Base-by-base conservation (phyloP, 805 yeast genomes). In the Suhomyces tanzawaensis region DNA sequence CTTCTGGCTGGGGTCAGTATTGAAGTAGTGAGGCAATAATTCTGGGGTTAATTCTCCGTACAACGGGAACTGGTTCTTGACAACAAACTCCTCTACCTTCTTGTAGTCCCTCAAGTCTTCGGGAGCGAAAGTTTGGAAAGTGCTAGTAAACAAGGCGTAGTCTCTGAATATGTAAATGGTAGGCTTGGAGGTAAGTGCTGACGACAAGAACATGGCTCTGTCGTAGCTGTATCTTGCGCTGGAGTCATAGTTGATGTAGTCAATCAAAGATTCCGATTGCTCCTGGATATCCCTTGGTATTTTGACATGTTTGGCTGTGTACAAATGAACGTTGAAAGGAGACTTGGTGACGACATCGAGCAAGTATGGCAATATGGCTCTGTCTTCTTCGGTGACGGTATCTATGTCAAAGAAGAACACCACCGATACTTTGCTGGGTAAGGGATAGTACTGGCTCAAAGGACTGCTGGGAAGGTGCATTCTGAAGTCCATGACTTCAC, bases 111-210 rank as follows among this genome's bases (percentile, higher is more conserved):
- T 70, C 39, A 75, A 71, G 47, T 83, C 86, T 34, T 77, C 77
- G 5, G 87, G 75, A 0, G 81, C 79, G 58, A 76, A 79, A 39
- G 77, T 79, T 47, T 76, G 84, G 46, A 58, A 81, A 4, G 81
- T 71, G 4, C 64, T 61, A 0, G 85, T 72, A 22, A 74, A 51
- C 39, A 76, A 53, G 11, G 78, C 64, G 37, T 75, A 73, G 37
- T 82, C 82, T 47, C 76, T 81, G 55, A 81, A 74, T 16, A 82
- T 63, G 21, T 79, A 59, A 14, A 85, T 49, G 12, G 85, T 78
- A 2, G 95, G 95, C 24, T 66, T 66, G 6, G 81, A 69, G 0
- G 88, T 70, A 18, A 79, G 55, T 1, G 82, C 67, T 19, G 77
- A 73, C 17, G 83, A 66, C 13, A 68, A 57, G 44, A 66, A 69